Evolutionary conservation across 129 eudicot species (phyloP).

Genomic region (Tanacetum coccineum): DNA sequence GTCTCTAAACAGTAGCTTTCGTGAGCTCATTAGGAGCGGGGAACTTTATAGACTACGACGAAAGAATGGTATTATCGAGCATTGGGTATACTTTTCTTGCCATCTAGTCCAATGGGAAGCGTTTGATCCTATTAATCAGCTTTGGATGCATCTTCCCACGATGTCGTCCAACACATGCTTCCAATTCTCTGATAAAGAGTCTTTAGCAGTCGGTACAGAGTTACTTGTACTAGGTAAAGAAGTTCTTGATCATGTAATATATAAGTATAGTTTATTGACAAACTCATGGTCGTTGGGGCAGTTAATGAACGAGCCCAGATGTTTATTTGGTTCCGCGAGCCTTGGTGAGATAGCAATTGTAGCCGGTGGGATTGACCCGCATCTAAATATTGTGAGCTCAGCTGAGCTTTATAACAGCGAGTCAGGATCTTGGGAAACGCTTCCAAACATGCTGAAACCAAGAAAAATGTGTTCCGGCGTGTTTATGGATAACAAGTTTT

Average conservation of each 20-base stretch:
- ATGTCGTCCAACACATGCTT: conserved; percentile 64
- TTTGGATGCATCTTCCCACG: conserved; percentile 73
- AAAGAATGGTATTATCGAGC: conserved; percentile 49
- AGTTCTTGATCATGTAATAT: conserved; percentile 48
- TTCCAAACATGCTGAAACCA: conserved; percentile 59
- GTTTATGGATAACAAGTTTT: conserved; percentile 86
- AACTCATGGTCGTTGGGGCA: conserved; percentile 74
- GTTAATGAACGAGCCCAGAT: conserved; percentile 64
- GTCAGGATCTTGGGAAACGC: conserved; percentile 50
- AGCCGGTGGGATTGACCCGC: conserved; percentile 75
- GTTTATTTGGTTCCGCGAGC: conserved; percentile 85
- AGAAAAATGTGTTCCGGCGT: conserved; percentile 81
- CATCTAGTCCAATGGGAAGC: conserved; percentile 85
- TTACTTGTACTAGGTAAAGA: conserved; percentile 71
- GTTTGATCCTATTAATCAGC: conserved; percentile 61
- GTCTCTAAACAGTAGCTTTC: conserved; percentile 59
- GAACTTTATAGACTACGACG: conserved; percentile 62
- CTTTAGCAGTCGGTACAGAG: conserved; percentile 84
- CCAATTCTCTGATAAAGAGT: conserved; percentile 70
- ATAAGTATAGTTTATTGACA: conserved; percentile 58
- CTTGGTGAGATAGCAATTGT: conserved; percentile 71
- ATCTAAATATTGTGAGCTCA: conserved; percentile 42
- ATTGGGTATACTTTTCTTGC: conserved; percentile 94
- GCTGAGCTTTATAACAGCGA: conserved; percentile 78
- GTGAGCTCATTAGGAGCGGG: conserved; percentile 55